Percentiles rank a stretch among this genome's conserved stretches.
These are phyloP conservation scores for Thalassiosira sp. DNA, from an alignment of 352 stramenopile species.

Conservation along the genomic window DNA sequence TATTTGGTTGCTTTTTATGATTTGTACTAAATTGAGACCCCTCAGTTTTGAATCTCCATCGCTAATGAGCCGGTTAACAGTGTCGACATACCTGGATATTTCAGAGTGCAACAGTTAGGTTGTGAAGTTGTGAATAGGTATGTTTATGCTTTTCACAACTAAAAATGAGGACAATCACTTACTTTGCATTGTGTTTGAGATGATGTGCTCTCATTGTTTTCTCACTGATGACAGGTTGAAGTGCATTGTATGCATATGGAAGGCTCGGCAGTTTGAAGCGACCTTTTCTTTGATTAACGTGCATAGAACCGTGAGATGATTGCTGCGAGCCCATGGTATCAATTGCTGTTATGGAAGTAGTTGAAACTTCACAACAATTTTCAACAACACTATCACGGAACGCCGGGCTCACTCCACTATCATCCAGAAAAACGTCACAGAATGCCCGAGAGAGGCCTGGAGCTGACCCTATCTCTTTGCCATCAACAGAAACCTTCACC, in stretches of 20 bases:
- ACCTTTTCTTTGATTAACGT: slow-evolving; percentile 1
- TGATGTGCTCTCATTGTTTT: slow-evolving; percentile 87
- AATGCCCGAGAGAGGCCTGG: slow-evolving; percentile 56
- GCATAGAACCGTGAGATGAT: slow-evolving; percentile 4
- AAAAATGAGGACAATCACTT: slow-evolving; percentile 75
- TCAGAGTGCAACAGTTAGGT: no score
- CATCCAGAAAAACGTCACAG: slow-evolving; percentile 76
- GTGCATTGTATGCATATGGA: slow-evolving; percentile 51
- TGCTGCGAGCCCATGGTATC: not conserved
- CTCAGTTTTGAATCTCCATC: slow-evolving; percentile 36
- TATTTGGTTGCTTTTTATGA: slow-evolving; percentile 84
- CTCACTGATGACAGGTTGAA: slow-evolving; percentile 53
- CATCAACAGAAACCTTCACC: slow-evolving; percentile 64
- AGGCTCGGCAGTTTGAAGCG: slow-evolving; percentile 35
- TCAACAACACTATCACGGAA: slow-evolving; percentile 57
- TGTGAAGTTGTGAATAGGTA: no score
- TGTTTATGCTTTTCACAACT: no score
- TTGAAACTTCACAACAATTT: slow-evolving; percentile 51
- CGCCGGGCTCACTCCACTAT: slow-evolving; percentile 63
- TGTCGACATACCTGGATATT: slow-evolving; percentile 63
- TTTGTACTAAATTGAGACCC: slow-evolving; percentile 69
- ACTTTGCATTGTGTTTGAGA: slow-evolving; percentile 92
- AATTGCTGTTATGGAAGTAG: not conserved
- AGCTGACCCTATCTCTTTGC: slow-evolving; percentile 53
- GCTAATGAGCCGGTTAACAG: slow-evolving; percentile 66